Conservation (phyloP, 2,329 filamentous ascomycete genomes). For the Hypomyces perniciosus region DNA sequence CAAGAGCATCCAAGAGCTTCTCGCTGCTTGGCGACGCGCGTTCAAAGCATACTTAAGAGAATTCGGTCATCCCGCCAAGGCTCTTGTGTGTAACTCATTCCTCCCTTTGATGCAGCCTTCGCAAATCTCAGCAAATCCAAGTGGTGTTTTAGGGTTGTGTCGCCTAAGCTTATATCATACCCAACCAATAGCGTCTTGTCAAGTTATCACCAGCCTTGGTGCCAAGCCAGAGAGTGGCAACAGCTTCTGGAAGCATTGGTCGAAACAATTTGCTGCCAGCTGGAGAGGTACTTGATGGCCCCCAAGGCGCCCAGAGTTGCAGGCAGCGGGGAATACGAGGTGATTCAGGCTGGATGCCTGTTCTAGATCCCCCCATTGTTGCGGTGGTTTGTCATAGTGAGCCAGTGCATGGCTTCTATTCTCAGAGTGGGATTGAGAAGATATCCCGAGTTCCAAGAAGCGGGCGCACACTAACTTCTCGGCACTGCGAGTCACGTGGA, state of each 20-base stretch:
- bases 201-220: neutral
- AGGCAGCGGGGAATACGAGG: too few species aligned
- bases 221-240: neutral
- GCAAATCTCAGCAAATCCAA: neutral
- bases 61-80: slow-evolving; percentile 1
- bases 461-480: too few species aligned
- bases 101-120: neutral
- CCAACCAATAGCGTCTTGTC: neutral
- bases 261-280: too few species aligned
- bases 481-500: too few species aligned
- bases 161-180: neutral
- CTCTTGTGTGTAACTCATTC: neutral
- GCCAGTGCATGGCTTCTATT: too few species aligned
- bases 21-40: slow-evolving; percentile 7
- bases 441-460: too few species aligned
- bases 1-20: neutral
- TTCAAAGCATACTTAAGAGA: neutral
- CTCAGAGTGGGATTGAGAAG: too few species aligned
- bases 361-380: too few species aligned
- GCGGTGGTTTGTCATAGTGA: too few species aligned
- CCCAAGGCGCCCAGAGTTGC: too few species aligned
- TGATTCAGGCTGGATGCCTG: too few species aligned
- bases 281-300: too few species aligned
- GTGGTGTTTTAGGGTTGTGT: slow-evolving; percentile 2
- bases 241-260: neutral